Conservation (phyloP, 805 yeast species). For the Brettanomyces naardenensis region DNA sequence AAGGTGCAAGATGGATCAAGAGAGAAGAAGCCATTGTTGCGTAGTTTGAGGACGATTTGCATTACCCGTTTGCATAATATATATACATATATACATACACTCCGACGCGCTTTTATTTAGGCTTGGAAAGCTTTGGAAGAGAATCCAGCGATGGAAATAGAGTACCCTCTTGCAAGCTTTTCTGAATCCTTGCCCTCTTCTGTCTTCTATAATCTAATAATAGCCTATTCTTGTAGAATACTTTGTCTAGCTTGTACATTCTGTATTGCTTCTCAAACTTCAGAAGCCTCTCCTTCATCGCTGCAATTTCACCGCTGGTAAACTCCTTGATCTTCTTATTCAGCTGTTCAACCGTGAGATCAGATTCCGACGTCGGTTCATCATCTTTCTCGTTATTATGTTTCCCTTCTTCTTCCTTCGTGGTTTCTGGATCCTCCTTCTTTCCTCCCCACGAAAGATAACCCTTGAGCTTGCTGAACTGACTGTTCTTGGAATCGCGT, state of each 20-base stretch:
- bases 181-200: conserved; percentile 22
- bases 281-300: conserved; percentile 6
- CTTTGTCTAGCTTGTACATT: conserved; percentile 31
- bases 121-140: conserved; percentile 11
- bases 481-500: conserved; percentile 14
- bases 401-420: conserved; percentile 6
- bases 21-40: no score
- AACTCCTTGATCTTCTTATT: conserved; percentile 1
- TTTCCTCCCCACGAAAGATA: conserved; percentile 15
- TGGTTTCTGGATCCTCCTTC: conserved; percentile 6
- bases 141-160: conserved; percentile 31
- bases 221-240: conserved; percentile 35
- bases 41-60: no score
- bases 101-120: background rate
- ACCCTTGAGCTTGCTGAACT: conserved; percentile 18
- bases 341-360: conserved; percentile 1
- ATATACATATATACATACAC: background rate
- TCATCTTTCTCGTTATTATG: conserved; percentile 9
- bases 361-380: background rate
- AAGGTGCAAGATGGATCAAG: conserved; percentile 28
- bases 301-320: conserved; percentile 6
- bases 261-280: conserved; percentile 27
- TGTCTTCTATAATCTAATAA: conserved; percentile 28
- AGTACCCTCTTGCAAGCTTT: conserved; percentile 28
- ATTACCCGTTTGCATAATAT: no score